Evolutionary conservation across 768 basidiomycete species (phyloP).

Genomic region (Chalciporus piperatus): DNA sequence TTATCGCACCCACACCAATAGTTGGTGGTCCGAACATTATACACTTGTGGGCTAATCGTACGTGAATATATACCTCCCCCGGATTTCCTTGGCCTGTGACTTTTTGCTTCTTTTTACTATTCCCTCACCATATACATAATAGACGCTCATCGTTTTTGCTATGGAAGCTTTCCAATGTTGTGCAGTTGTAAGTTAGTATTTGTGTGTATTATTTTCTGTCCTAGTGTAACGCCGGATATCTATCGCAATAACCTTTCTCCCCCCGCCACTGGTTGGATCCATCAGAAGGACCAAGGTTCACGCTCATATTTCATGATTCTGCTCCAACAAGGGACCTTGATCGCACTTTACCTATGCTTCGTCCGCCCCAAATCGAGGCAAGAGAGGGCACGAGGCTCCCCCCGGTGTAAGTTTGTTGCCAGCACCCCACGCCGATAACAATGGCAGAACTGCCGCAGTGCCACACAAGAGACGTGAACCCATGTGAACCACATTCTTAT

Average conservation of each 20-base stretch:
- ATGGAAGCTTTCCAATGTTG: constrained; percentile 8
- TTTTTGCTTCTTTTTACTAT: background rate
- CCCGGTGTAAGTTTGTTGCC: constrained; percentile 5
- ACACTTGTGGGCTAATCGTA: constrained; percentile 33
- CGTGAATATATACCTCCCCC: constrained; percentile 18
- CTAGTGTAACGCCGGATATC: constrained; percentile 5
- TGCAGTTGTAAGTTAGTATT: constrained; percentile 9
- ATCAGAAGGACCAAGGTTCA: constrained; percentile 2
- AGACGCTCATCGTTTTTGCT: constrained; percentile 17
- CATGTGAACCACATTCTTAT: constrained; percentile 16
- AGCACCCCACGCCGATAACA: constrained; percentile 5
- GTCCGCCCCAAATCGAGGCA: constrained; percentile 3
- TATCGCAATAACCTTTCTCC: background rate
- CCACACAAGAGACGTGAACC: background rate
- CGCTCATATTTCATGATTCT: constrained; percentile 1
- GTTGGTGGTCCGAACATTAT: constrained; percentile 34
- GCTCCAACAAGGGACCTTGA: constrained; percentile 6
- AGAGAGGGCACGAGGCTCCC: constrained; percentile 16
- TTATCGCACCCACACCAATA: constrained; percentile 32
- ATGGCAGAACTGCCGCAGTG: constrained; percentile 10
- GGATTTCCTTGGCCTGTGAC: background rate
- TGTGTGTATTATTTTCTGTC: constrained; percentile 30
- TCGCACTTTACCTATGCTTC: background rate
- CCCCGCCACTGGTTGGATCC: background rate
- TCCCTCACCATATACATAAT: constrained; percentile 3